These are phyloP conservation scores for Botrytis hyacinthi DNA, from an alignment of 2,329 filamentous ascomycete species.

Conservation along the genomic window DNA sequence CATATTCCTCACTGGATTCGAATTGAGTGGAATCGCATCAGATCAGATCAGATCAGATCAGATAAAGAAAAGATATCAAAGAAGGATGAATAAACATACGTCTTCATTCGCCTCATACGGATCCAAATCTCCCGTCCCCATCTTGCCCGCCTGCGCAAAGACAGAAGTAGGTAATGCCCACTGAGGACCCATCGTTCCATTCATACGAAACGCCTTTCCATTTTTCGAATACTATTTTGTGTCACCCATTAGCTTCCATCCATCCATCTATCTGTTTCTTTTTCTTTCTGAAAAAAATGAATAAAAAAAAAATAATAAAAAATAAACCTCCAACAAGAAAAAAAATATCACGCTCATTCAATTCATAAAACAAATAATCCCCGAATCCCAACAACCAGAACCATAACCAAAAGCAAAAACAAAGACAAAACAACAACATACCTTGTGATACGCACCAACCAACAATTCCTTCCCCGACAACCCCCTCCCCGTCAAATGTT, in stretches of 20 bases:
- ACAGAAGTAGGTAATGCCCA: conserved; percentile 10
- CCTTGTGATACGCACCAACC: conserved; percentile 12
- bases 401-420: background rate
- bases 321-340: background rate
- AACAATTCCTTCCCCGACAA: background rate
- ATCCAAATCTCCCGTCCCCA: conserved; percentile 9
- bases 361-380: background rate
- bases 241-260: background rate
- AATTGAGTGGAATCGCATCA: background rate
- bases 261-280: background rate
- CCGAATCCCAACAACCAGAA: background rate
- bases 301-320: background rate
- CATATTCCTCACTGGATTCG: background rate
- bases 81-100: background rate
- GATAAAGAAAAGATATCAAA: background rate
- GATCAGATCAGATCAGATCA: background rate
- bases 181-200: conserved; percentile 2
- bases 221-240: conserved; percentile 10
- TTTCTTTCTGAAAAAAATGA: background rate
- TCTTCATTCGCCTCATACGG: conserved; percentile 17
- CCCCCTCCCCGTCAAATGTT: background rate
- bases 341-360: background rate
- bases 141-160: conserved; percentile 12
- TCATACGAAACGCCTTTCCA: conserved; percentile 16
- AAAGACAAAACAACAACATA: background rate